Percentiles rank a stretch among this genome's conserved stretches.
phyloP scores from a whole-genome alignment of 176 grass and related monocot species.

The Raddia guianensis region DNA sequence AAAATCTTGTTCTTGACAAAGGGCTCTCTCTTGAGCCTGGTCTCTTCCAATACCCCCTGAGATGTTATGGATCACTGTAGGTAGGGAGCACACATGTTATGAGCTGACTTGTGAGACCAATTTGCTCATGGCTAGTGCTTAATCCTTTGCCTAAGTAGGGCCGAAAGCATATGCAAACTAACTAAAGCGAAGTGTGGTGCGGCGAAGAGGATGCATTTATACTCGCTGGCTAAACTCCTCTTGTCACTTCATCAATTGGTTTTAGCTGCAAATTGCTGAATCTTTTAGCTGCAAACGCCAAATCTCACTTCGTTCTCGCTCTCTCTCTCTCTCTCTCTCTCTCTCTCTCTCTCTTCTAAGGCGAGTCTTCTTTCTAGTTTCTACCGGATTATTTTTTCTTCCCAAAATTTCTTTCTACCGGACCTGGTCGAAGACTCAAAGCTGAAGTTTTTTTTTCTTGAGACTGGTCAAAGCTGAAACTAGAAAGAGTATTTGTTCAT shows the following conservation, averaged over 20 bases:
- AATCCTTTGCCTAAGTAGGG: conserved; percentile 46
- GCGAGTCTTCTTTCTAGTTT: not conserved
- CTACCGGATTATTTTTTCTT: not conserved
- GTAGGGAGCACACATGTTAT: conserved; percentile 1
- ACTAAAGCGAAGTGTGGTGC: not conserved
- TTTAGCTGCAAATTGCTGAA: not conserved
- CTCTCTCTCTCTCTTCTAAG: too few relatives aligned
- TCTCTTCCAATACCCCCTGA: not conserved
- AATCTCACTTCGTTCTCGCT: not conserved
- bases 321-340: not conserved
- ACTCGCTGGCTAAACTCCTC: conserved; percentile 23
- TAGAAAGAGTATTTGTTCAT: conserved; percentile 39
- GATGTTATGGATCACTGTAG: conserved; percentile 16
- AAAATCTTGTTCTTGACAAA: not conserved
- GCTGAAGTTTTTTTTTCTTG: too few relatives aligned
- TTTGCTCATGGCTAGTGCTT: conserved; percentile 39
- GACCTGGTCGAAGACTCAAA: conserved; percentile 27
- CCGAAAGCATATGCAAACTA: conserved; percentile 33
- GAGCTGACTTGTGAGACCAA: conserved; percentile 12
- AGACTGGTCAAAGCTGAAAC: conserved; percentile 32
- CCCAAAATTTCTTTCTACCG: not conserved
- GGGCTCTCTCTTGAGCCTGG: not conserved
- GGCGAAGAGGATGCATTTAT: conserved; percentile 29
- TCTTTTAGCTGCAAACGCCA: conserved; percentile 6
- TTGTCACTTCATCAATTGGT: conserved; percentile 9